phyloP scores from a whole-genome alignment of 228 moss, liverwort and hornwort species.

The Sphagnum fallax region DNA sequence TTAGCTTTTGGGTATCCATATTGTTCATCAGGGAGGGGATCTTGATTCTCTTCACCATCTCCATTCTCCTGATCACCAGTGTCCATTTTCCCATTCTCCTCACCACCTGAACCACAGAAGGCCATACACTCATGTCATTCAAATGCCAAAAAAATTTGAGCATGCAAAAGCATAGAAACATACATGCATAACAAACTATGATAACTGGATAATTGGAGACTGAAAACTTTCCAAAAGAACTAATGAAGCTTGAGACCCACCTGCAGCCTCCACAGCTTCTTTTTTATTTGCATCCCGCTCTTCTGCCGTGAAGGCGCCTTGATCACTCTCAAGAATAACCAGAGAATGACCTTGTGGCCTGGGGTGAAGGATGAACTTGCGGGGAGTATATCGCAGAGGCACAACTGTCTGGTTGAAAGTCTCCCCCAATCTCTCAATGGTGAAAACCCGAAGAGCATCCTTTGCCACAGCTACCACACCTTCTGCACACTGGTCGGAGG shows the following conservation, averaged over 20 bases:
- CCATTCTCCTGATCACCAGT: conserved; percentile 73
- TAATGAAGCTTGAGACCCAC: conserved; percentile 12
- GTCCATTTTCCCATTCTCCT: conserved; percentile 62
- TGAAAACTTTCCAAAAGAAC: neutral
- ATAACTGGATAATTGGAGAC: too few relatives aligned
- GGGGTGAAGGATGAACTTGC: conserved; percentile 95
- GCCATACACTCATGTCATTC: too few relatives aligned
- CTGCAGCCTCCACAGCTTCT: conserved; percentile 71
- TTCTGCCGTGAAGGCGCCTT: conserved; percentile 88
- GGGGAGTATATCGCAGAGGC: conserved; percentile 91
- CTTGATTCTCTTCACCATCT: conserved; percentile 73
- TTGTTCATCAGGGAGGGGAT: conserved; percentile 94
- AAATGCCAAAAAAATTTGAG: too few relatives aligned
- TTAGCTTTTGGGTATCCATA: conserved; percentile 95
- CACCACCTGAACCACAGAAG: conserved; percentile 23
- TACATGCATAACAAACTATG: too few relatives aligned
- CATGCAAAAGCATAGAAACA: too few relatives aligned
- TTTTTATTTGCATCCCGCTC: conserved; percentile 83
- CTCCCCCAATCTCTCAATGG: conserved; percentile 93
- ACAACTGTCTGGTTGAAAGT: conserved; percentile 94
- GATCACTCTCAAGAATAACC: conserved; percentile 93
- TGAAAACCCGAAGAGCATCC: conserved; percentile 90
- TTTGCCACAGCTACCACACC: conserved; percentile 94
- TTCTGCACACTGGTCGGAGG: conserved; percentile 98
- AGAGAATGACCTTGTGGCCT: conserved; percentile 60